Percentiles rank a stretch among this genome's conserved stretches.
Evolutionary conservation across 768 basidiomycete genomes (phyloP).

Genomic region (Hemileccinum rubropunctum): DNA sequence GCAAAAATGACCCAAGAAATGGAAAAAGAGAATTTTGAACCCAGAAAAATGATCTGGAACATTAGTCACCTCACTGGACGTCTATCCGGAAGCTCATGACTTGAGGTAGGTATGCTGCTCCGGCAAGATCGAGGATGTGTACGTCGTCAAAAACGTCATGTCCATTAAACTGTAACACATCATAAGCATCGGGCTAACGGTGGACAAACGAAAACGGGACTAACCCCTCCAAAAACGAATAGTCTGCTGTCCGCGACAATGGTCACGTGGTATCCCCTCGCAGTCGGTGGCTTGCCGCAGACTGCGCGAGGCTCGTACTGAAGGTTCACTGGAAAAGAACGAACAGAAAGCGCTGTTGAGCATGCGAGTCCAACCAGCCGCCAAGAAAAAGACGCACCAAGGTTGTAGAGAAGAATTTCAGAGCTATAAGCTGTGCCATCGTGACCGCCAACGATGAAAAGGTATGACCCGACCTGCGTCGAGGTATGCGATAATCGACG

Average conservation of each 20-base stretch:
- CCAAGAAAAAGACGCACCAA: constrained; percentile 51
- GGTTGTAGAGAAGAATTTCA: constrained; percentile 81
- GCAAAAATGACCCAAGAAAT: neutral
- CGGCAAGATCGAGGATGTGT: constrained; percentile 80
- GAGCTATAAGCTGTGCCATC: constrained; percentile 71
- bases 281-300: constrained; percentile 64
- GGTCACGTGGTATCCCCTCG: constrained; percentile 84
- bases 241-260: constrained; percentile 81
- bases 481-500: constrained; percentile 81
- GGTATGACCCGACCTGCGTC: constrained; percentile 88
- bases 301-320: constrained; percentile 76
- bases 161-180: constrained; percentile 60
- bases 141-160: constrained; percentile 83
- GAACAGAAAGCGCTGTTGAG: neutral
- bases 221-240: constrained; percentile 77
- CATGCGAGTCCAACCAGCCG: neutral
- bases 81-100: constrained; percentile 75
- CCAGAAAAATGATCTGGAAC: neutral
- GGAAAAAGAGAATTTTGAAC: constrained; percentile 2
- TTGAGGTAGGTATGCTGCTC: constrained; percentile 86
- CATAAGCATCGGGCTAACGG: neutral
- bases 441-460: constrained; percentile 89
- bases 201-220: constrained; percentile 6
- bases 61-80: constrained; percentile 24
- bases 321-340: constrained; percentile 61